phyloP scores from a whole-genome alignment of 352 stramenopile genomes.

The Hyaloperonospora brassicae region DNA sequence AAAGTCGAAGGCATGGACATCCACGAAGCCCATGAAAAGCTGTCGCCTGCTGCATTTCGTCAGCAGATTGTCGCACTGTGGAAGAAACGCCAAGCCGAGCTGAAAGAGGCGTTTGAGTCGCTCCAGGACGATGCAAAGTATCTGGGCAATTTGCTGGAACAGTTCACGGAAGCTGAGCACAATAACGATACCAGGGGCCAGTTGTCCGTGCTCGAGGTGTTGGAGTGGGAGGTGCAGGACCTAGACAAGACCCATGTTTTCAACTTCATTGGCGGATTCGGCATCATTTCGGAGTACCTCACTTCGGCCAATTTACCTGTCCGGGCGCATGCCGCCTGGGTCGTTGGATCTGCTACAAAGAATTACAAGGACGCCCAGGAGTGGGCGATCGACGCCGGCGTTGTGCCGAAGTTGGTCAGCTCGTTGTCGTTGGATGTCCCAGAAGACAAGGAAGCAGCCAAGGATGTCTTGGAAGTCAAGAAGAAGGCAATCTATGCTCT shows the following conservation, averaged over 20 bases:
- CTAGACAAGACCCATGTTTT: conserved; percentile 84
- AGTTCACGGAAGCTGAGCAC: conserved; percentile 53
- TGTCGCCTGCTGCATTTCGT: conserved; percentile 64
- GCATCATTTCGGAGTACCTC: conserved; percentile 58
- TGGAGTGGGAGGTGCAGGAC: conserved; percentile 85
- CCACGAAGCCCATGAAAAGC: conserved; percentile 56
- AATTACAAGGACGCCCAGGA: conserved; percentile 79
- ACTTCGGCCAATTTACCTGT: conserved; percentile 63
- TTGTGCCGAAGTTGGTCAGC: conserved; percentile 57
- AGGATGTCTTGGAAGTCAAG: conserved; percentile 58
- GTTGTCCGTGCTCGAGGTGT: conserved; percentile 48
- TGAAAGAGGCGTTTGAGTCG: conserved; percentile 71
- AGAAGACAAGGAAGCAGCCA: conserved; percentile 11
- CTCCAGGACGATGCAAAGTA: conserved; percentile 80
- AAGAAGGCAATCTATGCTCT: conserved; percentile 80
- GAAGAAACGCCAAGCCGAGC: conserved; percentile 71
- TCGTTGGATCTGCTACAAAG: conserved; percentile 71
- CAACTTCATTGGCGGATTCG: conserved; percentile 79
- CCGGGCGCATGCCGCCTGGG: conserved; percentile 52
- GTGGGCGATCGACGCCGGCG: conserved; percentile 69
- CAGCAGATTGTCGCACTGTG: conserved; percentile 66
- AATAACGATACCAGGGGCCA: conserved; percentile 39
- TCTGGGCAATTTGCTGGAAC: conserved; percentile 59
- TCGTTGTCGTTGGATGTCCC: conserved; percentile 38
- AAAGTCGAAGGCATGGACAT: conserved; percentile 73